These are phyloP conservation scores for Deuterostichococcus epilithicus DNA, from an alignment of 139 green algal genomes.

Conservation along the genomic window DNA sequence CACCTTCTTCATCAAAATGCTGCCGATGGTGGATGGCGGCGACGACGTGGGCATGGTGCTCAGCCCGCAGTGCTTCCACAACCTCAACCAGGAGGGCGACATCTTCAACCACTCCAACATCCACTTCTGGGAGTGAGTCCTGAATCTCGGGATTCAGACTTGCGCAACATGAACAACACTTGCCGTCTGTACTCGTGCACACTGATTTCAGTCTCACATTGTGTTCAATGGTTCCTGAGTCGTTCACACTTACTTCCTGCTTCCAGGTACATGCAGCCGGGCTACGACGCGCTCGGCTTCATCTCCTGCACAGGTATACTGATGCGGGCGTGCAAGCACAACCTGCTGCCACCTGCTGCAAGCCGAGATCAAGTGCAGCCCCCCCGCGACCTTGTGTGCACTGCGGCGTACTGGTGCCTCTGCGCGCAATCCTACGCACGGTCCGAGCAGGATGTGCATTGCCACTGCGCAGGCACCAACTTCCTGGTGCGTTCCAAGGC, in stretches of 20 bases:
- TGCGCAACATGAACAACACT: too few relatives aligned
- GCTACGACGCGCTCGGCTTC: slow-evolving; percentile 60
- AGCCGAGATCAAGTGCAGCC: background rate
- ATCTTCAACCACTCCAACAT: slow-evolving; percentile 88
- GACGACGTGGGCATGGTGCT: slow-evolving; percentile 54
- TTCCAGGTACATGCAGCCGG: slow-evolving; percentile 42
- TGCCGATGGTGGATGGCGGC: slow-evolving; percentile 56
- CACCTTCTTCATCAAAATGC: slow-evolving; percentile 75
- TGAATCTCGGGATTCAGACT: background rate
- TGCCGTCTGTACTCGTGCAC: too few relatives aligned
- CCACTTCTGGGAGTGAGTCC: slow-evolving; percentile 65
- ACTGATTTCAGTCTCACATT: too few relatives aligned
- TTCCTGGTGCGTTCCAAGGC: slow-evolving; percentile 65
- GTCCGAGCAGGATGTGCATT: too few relatives aligned
- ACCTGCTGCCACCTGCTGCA: slow-evolving; percentile 17
- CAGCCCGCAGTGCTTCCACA: slow-evolving; percentile 72
- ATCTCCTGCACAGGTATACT: slow-evolving; percentile 63
- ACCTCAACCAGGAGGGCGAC: slow-evolving; percentile 66
- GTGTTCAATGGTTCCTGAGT: too few relatives aligned
- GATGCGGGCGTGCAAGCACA: slow-evolving; percentile 65
- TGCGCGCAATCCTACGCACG: too few relatives aligned
- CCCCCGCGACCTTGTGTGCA: background rate
- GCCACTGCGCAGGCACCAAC: slow-evolving; percentile 56
- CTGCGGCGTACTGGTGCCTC: background rate
- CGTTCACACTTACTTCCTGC: background rate